These are phyloP conservation scores for Epichloe brachyelytri DNA, from an alignment of 2,329 filamentous ascomycete genomes.

Conservation along the genomic window DNA sequence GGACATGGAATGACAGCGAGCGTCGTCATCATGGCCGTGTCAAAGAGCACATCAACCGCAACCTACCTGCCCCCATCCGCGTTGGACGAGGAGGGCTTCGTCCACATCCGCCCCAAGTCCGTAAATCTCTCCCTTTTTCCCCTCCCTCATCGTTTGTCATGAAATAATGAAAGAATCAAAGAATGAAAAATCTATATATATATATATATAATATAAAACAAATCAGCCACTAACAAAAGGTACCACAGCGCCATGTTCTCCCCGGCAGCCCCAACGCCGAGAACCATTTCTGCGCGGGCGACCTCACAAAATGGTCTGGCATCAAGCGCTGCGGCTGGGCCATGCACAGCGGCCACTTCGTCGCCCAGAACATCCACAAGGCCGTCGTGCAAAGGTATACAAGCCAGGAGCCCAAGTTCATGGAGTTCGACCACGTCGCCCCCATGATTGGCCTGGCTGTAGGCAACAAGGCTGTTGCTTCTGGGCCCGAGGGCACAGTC, in stretches of 20 bases:
- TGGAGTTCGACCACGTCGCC: slow-evolving; percentile 39
- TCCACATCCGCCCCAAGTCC: slow-evolving; percentile 47
- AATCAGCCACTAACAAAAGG: background rate
- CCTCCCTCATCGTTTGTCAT: no score
- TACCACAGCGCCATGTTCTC: slow-evolving; percentile 26
- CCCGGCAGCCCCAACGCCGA: slow-evolving; percentile 39
- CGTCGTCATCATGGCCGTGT: slow-evolving; percentile 57
- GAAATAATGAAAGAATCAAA: no score
- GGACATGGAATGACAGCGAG: slow-evolving; percentile 47
- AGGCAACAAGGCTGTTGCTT: slow-evolving; percentile 55
- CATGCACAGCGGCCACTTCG: slow-evolving; percentile 58
- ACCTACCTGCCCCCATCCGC: slow-evolving; percentile 45
- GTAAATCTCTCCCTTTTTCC: slow-evolving; percentile 11
- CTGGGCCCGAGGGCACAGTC: slow-evolving; percentile 43
- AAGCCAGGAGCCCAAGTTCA: slow-evolving; percentile 29
- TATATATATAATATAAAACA: no score
- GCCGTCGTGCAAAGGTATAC: slow-evolving; percentile 34
- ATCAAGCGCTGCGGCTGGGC: slow-evolving; percentile 70
- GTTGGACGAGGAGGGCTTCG: slow-evolving; percentile 51
- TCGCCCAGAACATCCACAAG: slow-evolving; percentile 55
- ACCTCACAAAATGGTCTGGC: slow-evolving; percentile 58
- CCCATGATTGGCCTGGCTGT: slow-evolving; percentile 60
- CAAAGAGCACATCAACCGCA: slow-evolving; percentile 48
- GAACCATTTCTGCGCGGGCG: slow-evolving; percentile 56
- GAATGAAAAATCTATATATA: no score